Percentiles rank a stretch among this genome's conserved stretches.
Conservation (phyloP, 768 basidiomycete genomes). For the Suillus fuscotomentosus region DNA sequence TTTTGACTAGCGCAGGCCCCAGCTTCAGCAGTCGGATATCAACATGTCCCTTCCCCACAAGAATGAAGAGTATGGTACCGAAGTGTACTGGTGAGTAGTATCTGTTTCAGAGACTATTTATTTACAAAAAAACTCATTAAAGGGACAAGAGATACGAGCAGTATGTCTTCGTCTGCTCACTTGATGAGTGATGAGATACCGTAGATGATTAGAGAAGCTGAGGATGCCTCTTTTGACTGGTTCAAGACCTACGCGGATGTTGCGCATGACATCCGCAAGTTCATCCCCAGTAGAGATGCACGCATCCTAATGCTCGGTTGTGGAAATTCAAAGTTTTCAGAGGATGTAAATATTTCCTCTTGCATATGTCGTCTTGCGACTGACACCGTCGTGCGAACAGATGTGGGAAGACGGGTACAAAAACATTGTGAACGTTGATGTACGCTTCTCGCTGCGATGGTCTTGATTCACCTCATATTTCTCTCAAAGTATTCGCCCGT, state of each 20-base stretch:
- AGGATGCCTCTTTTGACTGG: conserved; percentile 76
- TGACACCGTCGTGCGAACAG: conserved; percentile 33
- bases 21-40: not conserved
- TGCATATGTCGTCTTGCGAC: not conserved
- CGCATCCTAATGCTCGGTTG: conserved; percentile 81
- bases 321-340: conserved; percentile 79
- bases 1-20: too few species aligned
- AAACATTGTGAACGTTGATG: conserved; percentile 78
- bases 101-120: not conserved
- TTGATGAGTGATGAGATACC: conserved; percentile 4
- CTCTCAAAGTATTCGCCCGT: conserved; percentile 64
- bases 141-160: conserved; percentile 73
- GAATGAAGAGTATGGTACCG: conserved; percentile 69
- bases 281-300: conserved; percentile 60
- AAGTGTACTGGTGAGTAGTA: conserved; percentile 60
- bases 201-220: conserved; percentile 46
- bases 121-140: not conserved
- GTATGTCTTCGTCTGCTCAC: conserved; percentile 36
- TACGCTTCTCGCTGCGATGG: conserved; percentile 30
- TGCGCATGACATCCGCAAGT: conserved; percentile 53
- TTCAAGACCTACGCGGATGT: conserved; percentile 81
- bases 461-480: not conserved
- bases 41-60: conserved; percentile 47
- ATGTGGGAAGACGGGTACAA: conserved; percentile 89
- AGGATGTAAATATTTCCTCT: conserved; percentile 51